Base-by-base conservation (phyloP, 2,329 filamentous ascomycete species). In the Simplicillium sp. region DNA sequence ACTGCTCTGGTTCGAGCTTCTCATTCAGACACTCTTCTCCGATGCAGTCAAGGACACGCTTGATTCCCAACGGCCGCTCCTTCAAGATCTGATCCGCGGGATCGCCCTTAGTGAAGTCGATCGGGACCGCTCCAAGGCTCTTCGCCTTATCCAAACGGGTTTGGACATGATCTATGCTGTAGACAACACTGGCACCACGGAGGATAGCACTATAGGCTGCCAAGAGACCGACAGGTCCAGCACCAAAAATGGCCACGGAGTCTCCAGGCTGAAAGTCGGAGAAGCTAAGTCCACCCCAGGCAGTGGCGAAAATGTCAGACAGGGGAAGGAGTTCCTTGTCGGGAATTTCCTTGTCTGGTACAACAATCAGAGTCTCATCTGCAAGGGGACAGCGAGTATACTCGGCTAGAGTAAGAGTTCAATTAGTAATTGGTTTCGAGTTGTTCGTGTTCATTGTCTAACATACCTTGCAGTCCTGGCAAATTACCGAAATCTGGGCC, bases 291-390 rank as follows among this genome's bases (percentile, higher is more conserved):
- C 71, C 66, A 69, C 50, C 75, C 72, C 20, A 69, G 5, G 68
- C 71, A 2, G 72, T 76, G 1, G 72, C 70, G 33, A 74, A 60
- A 33, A 70, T 70, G 54, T 76, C 72, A 38, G 64, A 68, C 14
- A 75, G 29, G 9, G 29, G 9, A 9, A 31, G 29, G 9, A 31
- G 29, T 9, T 31, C 29, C 9, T n/a, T 9, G 29, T 31, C 29
- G 29, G 9, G 9, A n/a, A 31, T 31, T 9, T 31, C 29, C 9
- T 31, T n/a, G 29, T 31, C 29, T 9, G 9, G 9, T 9, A 31
- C 29, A 31, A n/a, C 9, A 31, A 31, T n/a, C 29, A 31, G 29
- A 9, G 29, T 31, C 29, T n/a, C 29, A n/a, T 31, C 29, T 9
- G 29, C 29, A 31, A 31, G n/a, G 9, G 29, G 29, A n/a, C 29